phyloP scores from a whole-genome alignment of 805 yeast genomes.

The Metschnikowia borealis region DNA sequence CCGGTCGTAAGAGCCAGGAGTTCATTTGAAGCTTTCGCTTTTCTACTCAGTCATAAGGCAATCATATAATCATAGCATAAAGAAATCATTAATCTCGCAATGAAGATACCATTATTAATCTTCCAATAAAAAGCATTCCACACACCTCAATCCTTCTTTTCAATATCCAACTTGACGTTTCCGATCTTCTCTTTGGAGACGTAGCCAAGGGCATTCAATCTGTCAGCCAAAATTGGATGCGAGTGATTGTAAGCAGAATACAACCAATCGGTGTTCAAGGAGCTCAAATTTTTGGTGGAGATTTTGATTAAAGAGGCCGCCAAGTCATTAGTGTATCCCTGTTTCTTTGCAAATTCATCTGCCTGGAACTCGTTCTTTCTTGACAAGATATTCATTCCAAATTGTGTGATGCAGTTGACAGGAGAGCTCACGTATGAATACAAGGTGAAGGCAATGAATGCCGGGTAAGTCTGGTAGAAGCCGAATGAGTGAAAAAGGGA shows the following conservation, averaged over 20 bases:
- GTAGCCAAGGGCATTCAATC: constrained; percentile 70
- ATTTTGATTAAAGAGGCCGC: constrained; percentile 69
- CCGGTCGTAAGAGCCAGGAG: not conserved
- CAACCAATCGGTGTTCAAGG: constrained; percentile 86
- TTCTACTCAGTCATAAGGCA: not conserved
- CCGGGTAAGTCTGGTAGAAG: constrained; percentile 60
- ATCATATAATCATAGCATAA: not conserved
- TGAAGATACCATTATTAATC: not conserved
- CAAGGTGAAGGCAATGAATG: constrained; percentile 74
- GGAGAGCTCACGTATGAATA: constrained; percentile 80
- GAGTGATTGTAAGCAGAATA: constrained; percentile 85
- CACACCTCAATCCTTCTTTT: not conserved
- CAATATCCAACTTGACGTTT: constrained; percentile 19
- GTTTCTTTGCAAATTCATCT: constrained; percentile 74
- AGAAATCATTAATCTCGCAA: not conserved
- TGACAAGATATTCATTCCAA: constrained; percentile 62
- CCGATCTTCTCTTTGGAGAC: constrained; percentile 37
- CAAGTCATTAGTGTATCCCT: constrained; percentile 68
- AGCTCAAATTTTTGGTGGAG: constrained; percentile 74
- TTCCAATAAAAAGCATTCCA: not conserved
- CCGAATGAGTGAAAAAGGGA: constrained; percentile 81
- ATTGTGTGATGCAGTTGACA: constrained; percentile 62
- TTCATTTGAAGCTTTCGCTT: not conserved
- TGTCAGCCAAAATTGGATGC: constrained; percentile 89
- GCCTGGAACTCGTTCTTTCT: constrained; percentile 94